Evolutionary conservation across 805 yeast species (phyloP).

Genomic region (Candida peoriensis): DNA sequence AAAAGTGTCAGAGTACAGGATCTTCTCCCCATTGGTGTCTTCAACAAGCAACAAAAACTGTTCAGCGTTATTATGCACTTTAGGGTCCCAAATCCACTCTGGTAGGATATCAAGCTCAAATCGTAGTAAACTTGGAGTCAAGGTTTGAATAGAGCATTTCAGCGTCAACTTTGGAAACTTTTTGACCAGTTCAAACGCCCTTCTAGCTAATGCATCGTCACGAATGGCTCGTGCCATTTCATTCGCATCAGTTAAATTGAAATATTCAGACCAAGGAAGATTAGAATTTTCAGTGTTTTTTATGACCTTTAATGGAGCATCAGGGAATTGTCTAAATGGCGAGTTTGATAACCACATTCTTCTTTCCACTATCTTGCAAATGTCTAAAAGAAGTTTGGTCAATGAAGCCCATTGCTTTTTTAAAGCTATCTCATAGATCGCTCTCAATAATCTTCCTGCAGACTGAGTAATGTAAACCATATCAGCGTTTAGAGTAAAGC

Average conservation of each 20-base stretch:
- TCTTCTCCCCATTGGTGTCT: constrained; percentile 75
- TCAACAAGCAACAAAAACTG: constrained; percentile 69
- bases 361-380: constrained; percentile 76
- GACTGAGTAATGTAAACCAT: constrained; percentile 91
- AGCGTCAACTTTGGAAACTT: constrained; percentile 70
- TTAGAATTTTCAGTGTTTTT: constrained; percentile 73
- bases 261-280: constrained; percentile 77
- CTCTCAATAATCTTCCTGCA: constrained; percentile 83
- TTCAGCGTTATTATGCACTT: constrained; percentile 60
- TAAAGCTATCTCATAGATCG: constrained; percentile 73
- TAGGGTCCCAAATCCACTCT: constrained; percentile 71
- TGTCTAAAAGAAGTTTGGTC: constrained; percentile 49
- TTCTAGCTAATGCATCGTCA: constrained; percentile 59
- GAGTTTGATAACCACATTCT: constrained; percentile 82
- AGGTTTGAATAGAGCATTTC: constrained; percentile 64
- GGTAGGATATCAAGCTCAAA: constrained; percentile 67
- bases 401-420: constrained; percentile 67
- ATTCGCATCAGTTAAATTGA: constrained; percentile 58
- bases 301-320: constrained; percentile 68
- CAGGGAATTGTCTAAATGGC: constrained; percentile 78
- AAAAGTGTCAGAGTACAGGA: constrained; percentile 56
- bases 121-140: constrained; percentile 62
- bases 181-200: constrained; percentile 51
- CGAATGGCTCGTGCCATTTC: constrained; percentile 81
- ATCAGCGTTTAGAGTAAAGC: constrained; percentile 88